Percentiles rank a stretch among this genome's conserved stretches.
Evolutionary conservation across 805 yeast species (phyloP).

Genomic region (Soucietia sequanensis): DNA sequence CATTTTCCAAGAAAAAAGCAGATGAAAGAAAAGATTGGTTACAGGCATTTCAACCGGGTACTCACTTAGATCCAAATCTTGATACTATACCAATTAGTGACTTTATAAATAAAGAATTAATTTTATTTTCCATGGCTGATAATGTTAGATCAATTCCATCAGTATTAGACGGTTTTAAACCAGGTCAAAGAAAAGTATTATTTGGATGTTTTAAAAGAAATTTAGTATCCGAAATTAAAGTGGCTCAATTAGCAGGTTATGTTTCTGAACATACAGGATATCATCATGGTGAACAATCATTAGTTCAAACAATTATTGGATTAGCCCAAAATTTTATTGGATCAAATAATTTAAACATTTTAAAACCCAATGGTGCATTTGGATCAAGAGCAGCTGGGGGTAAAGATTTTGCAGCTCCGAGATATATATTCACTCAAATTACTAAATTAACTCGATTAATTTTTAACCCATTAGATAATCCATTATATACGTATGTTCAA

Average conservation of each 20-base stretch:
- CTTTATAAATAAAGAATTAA: slow-evolving; percentile 91
- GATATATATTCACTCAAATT: slow-evolving; percentile 90
- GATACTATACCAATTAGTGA: slow-evolving; percentile 84
- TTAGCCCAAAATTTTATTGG: slow-evolving; percentile 96
- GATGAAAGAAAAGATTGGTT: slow-evolving; percentile 98
- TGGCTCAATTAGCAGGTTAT: slow-evolving; percentile 86
- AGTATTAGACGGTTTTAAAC: slow-evolving; percentile 91
- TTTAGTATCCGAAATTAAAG: slow-evolving; percentile 75
- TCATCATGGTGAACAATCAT: slow-evolving; percentile 91
- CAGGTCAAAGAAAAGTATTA: slow-evolving; percentile 93
- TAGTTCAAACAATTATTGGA: slow-evolving; percentile 87
- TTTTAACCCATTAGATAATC: slow-evolving; percentile 78
- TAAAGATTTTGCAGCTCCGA: slow-evolving; percentile 97
- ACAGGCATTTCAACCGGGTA: slow-evolving; percentile 86
- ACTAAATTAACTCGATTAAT: slow-evolving; percentile 71
- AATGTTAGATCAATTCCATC: slow-evolving; percentile 94
- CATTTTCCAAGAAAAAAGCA: slow-evolving; percentile 91
- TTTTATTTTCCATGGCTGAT: slow-evolving; percentile 94
- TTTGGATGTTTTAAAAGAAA: slow-evolving; percentile 86
- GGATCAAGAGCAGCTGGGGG: slow-evolving; percentile 98
- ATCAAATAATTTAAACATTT: slow-evolving; percentile 78
- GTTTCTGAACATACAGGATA: slow-evolving; percentile 87
- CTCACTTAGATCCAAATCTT: slow-evolving; percentile 79
- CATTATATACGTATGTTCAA: slow-evolving; percentile 72
- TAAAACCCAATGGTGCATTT: slow-evolving; percentile 91